These are phyloP conservation scores for Aspergillus sp. DNA, from an alignment of 2,329 filamentous ascomycete species.

Conservation along the genomic window DNA sequence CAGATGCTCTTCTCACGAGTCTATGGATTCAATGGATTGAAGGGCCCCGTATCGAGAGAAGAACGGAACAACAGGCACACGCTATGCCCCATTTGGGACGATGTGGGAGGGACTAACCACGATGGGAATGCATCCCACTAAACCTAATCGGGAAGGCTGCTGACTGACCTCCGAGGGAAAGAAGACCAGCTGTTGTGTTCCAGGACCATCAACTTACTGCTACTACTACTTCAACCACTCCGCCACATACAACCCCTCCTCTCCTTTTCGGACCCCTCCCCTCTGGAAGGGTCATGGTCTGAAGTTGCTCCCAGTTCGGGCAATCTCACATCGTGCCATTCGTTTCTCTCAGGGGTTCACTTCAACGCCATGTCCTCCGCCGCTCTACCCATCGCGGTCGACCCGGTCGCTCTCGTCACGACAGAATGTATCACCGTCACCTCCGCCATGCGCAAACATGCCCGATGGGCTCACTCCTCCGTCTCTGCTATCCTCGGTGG, in stretches of 20 bases:
- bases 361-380: constrained; percentile 29
- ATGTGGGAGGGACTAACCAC: background rate
- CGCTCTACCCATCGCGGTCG: constrained; percentile 72
- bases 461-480: constrained; percentile 91
- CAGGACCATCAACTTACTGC: background rate
- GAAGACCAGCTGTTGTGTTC: constrained; percentile 20
- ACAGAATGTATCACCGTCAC: constrained; percentile 99
- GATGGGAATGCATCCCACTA: constrained; percentile 3
- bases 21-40: too few relatives aligned
- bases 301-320: constrained; percentile 13
- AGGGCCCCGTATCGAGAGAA: too few relatives aligned
- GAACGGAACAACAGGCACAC: background rate
- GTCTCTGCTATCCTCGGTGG: constrained; percentile 93
- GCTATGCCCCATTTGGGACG: background rate
- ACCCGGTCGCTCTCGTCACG: constrained; percentile 88
- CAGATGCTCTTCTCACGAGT: too few relatives aligned
- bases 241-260: background rate
- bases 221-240: background rate
- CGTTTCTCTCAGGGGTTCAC: constrained; percentile 18
- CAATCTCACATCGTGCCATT: constrained; percentile 12
- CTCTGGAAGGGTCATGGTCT: constrained; percentile 17
- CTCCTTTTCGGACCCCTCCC: background rate
- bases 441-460: constrained; percentile 96
- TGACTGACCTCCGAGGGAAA: constrained; percentile 6
- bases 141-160: constrained; percentile 8